Evolutionary conservation across 139 green algal species (phyloP).

Genomic region (Volvox reticuliferus): DNA sequence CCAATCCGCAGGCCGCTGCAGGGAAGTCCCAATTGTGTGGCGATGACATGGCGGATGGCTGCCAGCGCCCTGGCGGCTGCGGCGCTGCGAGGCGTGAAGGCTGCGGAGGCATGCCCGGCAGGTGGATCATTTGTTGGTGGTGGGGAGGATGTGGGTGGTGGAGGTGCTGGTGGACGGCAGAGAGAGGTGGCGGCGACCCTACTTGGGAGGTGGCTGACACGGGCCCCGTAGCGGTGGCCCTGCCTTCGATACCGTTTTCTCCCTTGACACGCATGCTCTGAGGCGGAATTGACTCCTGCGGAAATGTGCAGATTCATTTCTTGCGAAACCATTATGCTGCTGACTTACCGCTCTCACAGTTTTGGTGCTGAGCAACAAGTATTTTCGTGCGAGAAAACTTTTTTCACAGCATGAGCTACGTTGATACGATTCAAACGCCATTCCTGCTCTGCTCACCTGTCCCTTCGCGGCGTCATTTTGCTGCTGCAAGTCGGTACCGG

Average conservation of each 20-base stretch:
- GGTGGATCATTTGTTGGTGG: background rate
- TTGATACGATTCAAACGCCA: background rate
- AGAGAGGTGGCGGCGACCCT: background rate
- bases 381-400: background rate
- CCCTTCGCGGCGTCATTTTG: background rate
- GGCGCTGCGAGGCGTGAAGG: background rate
- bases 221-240: background rate
- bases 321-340: background rate
- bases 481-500: background rate
- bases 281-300: background rate
- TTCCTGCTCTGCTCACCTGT: background rate
- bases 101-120: background rate
- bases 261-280: background rate
- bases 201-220: background rate
- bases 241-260: background rate
- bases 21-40: background rate
- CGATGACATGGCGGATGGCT: background rate
- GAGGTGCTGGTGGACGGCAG: background rate
- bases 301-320: background rate
- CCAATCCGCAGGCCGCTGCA: background rate
- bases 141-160: background rate
- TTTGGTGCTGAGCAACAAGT: background rate
- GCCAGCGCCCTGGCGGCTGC: background rate
- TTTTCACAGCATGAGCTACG: background rate
- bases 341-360: background rate